Evolutionary conservation across 2,329 filamentous ascomycete species (phyloP), one percentile per base, ranked within the genome.

Genomic region (Myrmaecium sp.): DNA sequence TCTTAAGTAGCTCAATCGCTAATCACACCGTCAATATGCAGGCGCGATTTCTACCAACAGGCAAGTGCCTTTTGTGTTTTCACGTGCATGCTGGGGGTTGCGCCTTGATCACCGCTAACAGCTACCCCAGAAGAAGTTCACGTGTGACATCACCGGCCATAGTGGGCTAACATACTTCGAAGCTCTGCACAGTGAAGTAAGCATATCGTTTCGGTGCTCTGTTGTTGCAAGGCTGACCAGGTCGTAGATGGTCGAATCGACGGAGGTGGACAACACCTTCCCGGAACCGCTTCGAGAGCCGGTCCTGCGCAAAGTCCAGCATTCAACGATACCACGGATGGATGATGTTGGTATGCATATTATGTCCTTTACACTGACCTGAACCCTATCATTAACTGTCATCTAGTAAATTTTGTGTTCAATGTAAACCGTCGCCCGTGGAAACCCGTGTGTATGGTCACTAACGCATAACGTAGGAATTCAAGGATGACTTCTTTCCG

Each of bases 121-220:
- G 20, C 18, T 14, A 40, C 26, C 25, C 22, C 40, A 86, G 74
- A 80, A 74, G 45, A 73, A 77, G 29, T 98, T 95, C 52, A 93
- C 91, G 33, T 93, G 91, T 53, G 80, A 92, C 48, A 91, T 95
- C 37, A 93, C 83, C 8, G 89, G 89, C 28, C 86, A 92, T 50
- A 91, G 83, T 16, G 77, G 77, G 28, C 62, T 94, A 37, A 86
- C 72, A 3, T 98, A 91, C 52, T 94, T 94, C 44, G 82, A 93
- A 39, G 89, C 89, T 14, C 66, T 86, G 16, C 73, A 80, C 52
- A 92, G 82, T 56, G 83, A 94, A 69, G 82, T 91, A 65, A 37
- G 25, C 9, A 26, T 16, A 22, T n/a, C 13, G 16, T 14, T 19
- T 25, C 5, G 9, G 11, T 32, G 25, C 12, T 24, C n/a, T 13